Evolutionary conservation across 495 filamentous ascomycete species (phyloP), one percentile per base, ranked within the genome.

Genomic region (Aspergillus cristatus): DNA sequence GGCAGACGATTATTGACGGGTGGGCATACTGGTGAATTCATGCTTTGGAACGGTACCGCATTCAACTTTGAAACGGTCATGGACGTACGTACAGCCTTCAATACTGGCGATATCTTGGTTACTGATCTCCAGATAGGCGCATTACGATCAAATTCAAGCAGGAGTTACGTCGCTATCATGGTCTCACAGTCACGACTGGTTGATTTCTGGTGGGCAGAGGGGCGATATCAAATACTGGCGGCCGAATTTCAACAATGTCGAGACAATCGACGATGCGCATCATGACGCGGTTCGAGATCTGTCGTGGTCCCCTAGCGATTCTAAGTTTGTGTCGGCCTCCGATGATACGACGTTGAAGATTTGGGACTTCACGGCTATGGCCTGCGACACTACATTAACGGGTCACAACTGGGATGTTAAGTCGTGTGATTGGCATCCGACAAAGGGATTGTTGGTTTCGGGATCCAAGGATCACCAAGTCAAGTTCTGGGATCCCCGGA

Each of bases 41-140:
- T 93, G 33, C 64, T 98, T 3, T 98, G 91, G 91, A 98, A 98
- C 57, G 91, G 91, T 41, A 96, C 86, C 32, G 91, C 86, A 1
- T 98, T 98, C 70, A 98, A 98, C 56, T 98, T 98, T 50, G 91
- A 98, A 65, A 98, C 91, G 1, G 95, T 96, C 28, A 93, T 94
- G 84, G 88, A 94, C 60, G 74, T 77, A 46, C 28, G 70, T 63
- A 14, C 15, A 16, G 18, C 8, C 14, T 33, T 13, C 18, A 12
- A 29, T 28, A 13, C 13, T 24, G 15, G 15, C 17, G n/a, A 2
- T 12, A 17, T 13, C 3, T 24, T 24, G 20, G 20, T 24, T 24
- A 24, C 20, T 24, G 20, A 24, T 8, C 8, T 24, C 20, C 8
- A 37, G 33, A 32, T 47, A 80, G 74, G 91, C 91, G 26, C 91